Percentiles rank a stretch among this genome's conserved stretches.
phyloP scores from a whole-genome alignment of 2,329 filamentous ascomycete species.

The Dendrostoma leiphaemia region DNA sequence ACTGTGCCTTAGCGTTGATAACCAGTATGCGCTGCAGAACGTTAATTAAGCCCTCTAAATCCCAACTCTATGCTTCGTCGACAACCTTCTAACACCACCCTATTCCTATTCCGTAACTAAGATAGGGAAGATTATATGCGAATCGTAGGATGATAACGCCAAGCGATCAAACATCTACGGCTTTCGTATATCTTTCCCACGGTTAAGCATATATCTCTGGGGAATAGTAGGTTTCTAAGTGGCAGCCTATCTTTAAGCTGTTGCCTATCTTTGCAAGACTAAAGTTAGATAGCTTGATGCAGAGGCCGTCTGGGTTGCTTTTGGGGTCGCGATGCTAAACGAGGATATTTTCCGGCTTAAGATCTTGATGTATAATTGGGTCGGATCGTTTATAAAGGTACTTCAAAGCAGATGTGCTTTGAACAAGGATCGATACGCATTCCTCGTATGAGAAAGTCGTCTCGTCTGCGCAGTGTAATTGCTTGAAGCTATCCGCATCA shows the following conservation, averaged over 20 bases:
- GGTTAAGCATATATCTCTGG: not conserved
- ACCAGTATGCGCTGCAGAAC: not conserved
- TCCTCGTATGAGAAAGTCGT: no score
- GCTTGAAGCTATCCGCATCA: no score
- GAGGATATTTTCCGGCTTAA: not conserved
- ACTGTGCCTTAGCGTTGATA: not conserved
- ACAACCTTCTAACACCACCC: not conserved
- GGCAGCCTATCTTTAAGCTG: not conserved
- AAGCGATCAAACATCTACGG: constrained; percentile 8
- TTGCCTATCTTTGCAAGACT: not conserved
- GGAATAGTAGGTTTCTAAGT: constrained; percentile 2
- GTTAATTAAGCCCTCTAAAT: not conserved
- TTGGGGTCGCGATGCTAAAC: not conserved
- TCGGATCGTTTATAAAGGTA: not conserved
- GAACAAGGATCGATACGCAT: no score
- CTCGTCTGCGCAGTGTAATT: no score
- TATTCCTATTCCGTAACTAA: not conserved
- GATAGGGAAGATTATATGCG: constrained; percentile 2
- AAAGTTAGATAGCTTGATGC: not conserved
- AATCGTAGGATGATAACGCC: constrained; percentile 1
- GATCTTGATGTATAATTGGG: not conserved
- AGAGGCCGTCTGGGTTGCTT: not conserved
- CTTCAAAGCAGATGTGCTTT: not conserved
- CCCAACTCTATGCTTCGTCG: not conserved
- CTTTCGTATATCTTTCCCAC: constrained; percentile 1